These are phyloP conservation scores for Lentinus tigrinus DNA, from an alignment of 768 basidiomycete genomes.

Conservation along the genomic window DNA sequence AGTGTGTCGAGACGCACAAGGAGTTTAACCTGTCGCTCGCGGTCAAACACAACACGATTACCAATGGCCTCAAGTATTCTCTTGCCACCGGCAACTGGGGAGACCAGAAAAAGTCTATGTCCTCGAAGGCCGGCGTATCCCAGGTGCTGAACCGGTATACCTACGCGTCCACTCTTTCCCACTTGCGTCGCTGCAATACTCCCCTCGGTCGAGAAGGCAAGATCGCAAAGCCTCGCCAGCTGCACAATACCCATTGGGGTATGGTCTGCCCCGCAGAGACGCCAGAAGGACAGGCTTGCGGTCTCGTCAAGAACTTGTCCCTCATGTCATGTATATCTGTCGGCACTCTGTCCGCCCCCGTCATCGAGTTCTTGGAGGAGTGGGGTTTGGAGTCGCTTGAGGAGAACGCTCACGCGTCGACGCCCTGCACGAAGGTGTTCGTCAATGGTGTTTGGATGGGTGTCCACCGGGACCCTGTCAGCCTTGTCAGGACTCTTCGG, in stretches of 20 bases:
- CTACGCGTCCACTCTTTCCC: constrained; percentile 96
- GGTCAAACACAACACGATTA: constrained; percentile 96
- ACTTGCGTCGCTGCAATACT: constrained; percentile 96
- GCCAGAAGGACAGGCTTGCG: constrained; percentile 99
- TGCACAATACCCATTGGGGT: constrained; percentile 99
- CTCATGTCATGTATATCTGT: constrained; percentile 98
- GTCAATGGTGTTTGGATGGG: constrained; percentile 99
- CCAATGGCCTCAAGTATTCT: constrained; percentile 97
- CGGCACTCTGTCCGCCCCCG: constrained; percentile 91
- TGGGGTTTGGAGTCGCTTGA: constrained; percentile 96
- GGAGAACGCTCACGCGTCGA: constrained; percentile 84
- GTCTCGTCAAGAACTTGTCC: constrained; percentile 96
- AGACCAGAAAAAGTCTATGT: constrained; percentile 98
- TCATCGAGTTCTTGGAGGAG: constrained; percentile 97
- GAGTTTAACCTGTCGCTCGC: constrained; percentile 90
- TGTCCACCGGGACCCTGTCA: constrained; percentile 91
- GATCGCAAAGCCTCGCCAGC: constrained; percentile 97
- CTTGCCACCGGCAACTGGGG: constrained; percentile 99
- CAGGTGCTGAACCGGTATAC: constrained; percentile 99
- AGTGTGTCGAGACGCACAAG: constrained; percentile 97
- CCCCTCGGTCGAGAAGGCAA: constrained; percentile 98
- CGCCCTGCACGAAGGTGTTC: constrained; percentile 92
- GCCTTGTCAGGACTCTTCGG: constrained; percentile 90
- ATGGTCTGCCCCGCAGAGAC: constrained; percentile 99
- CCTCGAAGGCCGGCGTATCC: constrained; percentile 96